Percentiles rank a stretch among this genome's conserved stretches.
These are phyloP conservation scores for Iberis pinnata DNA, from an alignment of 345 rosid genomes.

Conservation along the genomic window DNA sequence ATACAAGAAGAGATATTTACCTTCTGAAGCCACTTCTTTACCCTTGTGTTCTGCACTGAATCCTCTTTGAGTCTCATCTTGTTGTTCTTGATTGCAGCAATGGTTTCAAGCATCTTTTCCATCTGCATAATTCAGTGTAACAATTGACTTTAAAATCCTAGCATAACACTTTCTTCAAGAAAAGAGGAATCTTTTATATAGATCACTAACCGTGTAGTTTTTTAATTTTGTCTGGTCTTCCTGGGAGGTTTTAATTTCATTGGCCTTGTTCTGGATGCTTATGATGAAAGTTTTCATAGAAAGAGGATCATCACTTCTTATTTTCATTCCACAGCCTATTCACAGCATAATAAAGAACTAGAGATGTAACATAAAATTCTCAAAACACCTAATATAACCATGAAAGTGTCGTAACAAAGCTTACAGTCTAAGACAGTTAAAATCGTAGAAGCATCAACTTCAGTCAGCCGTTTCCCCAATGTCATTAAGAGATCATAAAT, in stretches of 20 bases:
- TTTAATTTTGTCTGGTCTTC: slow-evolving; percentile 38
- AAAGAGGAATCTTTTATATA: not conserved
- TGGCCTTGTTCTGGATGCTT: slow-evolving; percentile 67
- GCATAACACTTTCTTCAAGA: not conserved
- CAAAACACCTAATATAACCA: slow-evolving; percentile 5
- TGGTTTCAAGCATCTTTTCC: slow-evolving; percentile 95
- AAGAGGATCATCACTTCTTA: slow-evolving; percentile 81
- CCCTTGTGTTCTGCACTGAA: slow-evolving; percentile 50
- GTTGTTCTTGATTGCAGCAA: slow-evolving; percentile 86
- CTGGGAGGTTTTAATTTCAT: slow-evolving; percentile 52
- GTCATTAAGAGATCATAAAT: slow-evolving; percentile 70
- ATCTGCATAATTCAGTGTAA: slow-evolving; percentile 42
- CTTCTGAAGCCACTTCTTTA: slow-evolving; percentile 95
- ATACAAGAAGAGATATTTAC: slow-evolving; percentile 30
- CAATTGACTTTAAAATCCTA: not conserved
- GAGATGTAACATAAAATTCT: slow-evolving; percentile 1
- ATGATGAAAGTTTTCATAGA: slow-evolving; percentile 77
- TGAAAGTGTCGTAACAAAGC: slow-evolving; percentile 13
- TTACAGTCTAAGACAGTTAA: slow-evolving; percentile 76
- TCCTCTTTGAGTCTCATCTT: slow-evolving; percentile 74
- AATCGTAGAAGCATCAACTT: slow-evolving; percentile 73
- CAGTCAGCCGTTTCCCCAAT: slow-evolving; percentile 62
- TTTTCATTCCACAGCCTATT: slow-evolving; percentile 91
- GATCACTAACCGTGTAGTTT: slow-evolving; percentile 48
- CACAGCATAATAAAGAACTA: slow-evolving; percentile 14